Evolutionary conservation across 139 green algal genomes (phyloP).

Genomic region (Trebouxia sp.): DNA sequence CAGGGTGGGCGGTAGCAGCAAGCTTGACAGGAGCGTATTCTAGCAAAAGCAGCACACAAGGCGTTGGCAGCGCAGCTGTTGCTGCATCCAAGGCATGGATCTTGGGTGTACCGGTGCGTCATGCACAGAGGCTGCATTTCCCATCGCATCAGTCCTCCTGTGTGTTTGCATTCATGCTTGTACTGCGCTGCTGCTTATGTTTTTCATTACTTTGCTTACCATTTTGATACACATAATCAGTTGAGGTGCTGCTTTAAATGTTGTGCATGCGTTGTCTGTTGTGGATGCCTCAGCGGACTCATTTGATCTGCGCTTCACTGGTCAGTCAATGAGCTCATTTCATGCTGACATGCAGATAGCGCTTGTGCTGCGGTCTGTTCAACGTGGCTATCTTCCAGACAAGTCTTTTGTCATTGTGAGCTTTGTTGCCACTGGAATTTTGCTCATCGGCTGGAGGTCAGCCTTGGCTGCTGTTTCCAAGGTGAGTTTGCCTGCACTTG

Average conservation of each 20-base stretch:
- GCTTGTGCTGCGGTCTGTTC: slow-evolving; percentile 57
- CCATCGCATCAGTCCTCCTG: too few relatives aligned
- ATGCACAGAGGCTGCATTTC: too few relatives aligned
- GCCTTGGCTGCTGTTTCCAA: slow-evolving; percentile 50
- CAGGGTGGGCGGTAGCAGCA: background rate
- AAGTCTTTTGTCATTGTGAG: slow-evolving; percentile 71
- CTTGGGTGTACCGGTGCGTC: background rate
- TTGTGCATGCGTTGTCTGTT: too few relatives aligned
- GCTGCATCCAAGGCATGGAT: background rate
- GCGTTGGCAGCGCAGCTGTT: background rate
- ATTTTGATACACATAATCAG: too few relatives aligned
- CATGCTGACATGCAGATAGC: slow-evolving; percentile 48
- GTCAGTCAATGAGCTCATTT: too few relatives aligned
- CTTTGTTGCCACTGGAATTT: slow-evolving; percentile 60
- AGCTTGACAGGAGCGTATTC: slow-evolving; percentile 1
- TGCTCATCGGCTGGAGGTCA: slow-evolving; percentile 75
- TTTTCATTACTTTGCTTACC: too few relatives aligned
- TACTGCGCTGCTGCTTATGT: too few relatives aligned
- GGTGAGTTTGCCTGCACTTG: slow-evolving; percentile 31
- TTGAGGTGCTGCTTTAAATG: too few relatives aligned
- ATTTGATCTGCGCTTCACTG: too few relatives aligned
- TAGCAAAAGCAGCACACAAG: background rate
- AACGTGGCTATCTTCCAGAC: slow-evolving; percentile 67
- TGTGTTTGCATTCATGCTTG: too few relatives aligned
- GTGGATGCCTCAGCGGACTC: too few relatives aligned